Evolutionary conservation across 352 stramenopile genomes (phyloP).

Genomic region (Phytophthora agathidicida): DNA sequence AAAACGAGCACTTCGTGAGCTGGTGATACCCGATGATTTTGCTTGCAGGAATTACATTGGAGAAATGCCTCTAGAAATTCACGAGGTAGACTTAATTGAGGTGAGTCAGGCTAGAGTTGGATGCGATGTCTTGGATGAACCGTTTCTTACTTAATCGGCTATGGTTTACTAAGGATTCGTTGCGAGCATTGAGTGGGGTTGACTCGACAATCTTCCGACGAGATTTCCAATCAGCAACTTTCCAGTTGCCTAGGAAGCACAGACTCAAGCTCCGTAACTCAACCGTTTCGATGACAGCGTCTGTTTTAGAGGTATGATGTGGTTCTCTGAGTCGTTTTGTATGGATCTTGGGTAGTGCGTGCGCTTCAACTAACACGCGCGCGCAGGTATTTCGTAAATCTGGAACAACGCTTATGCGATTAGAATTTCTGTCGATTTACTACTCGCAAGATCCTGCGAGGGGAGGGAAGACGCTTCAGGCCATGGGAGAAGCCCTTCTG

Average conservation of each 20-base stretch:
- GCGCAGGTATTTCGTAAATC: constrained; percentile 54
- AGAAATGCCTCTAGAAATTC: constrained; percentile 40
- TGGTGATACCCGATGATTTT: constrained; percentile 32
- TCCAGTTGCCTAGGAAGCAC: constrained; percentile 51
- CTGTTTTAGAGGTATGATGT: constrained; percentile 48
- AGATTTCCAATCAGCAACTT: constrained; percentile 41
- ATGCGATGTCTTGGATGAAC: not conserved
- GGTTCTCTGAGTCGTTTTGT: not conserved
- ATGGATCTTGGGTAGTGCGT: not conserved
- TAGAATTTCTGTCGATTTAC: constrained; percentile 69
- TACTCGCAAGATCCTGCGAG: constrained; percentile 64
- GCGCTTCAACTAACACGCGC: not conserved
- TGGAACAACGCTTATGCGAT: constrained; percentile 59
- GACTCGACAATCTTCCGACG: constrained; percentile 64
- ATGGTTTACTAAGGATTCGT: constrained; percentile 47
- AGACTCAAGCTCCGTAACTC: constrained; percentile 48
- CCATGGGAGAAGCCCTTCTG: constrained; percentile 55
- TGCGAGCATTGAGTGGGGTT: constrained; percentile 68
- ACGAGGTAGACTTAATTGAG: constrained; percentile 66
- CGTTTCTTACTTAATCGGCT: constrained; percentile 9
- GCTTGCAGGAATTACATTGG: not conserved
- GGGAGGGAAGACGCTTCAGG: constrained; percentile 71
- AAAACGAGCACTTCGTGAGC: constrained; percentile 25
- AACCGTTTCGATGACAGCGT: constrained; percentile 45
- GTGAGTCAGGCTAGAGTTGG: constrained; percentile 30